Base-by-base conservation (phyloP, 2,329 filamentous ascomycete species). In the Chalaropsis ovoidea region DNA sequence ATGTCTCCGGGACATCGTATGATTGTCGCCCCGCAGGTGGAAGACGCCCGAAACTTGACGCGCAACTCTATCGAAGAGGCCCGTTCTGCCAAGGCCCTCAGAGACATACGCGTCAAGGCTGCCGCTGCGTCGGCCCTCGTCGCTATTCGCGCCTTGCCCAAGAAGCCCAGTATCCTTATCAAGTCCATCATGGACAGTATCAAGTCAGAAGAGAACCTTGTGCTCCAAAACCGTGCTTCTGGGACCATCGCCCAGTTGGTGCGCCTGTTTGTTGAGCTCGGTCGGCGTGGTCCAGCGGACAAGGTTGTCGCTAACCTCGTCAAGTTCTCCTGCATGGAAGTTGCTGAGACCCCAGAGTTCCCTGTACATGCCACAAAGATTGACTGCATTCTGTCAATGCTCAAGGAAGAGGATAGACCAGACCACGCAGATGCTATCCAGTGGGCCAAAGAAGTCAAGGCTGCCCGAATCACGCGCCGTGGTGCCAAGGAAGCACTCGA, bases 101-200 rank as follows among this genome's bases (percentile, higher is more conserved):
- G 92, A 54, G 94, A 99, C 74, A 79, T 91, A 63, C 88, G 94
- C 45, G 88, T 99, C 73, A 87, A 86, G 73, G 90, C 94, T 17
- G 88, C 90, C 6, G 89, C 91, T 22, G 90, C 93, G 11, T 90
- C 89, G 69, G 92, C 92, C 11, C 77, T 97, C 66, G 88, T 99
- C 61, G 88, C 91, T n/a, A 86, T 97, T 77, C 85, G 86, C 67
- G 82, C 88, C 39, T 81, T 96, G 10, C 93, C 95, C 0, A 97
- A 96, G 82, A 97, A 95, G 74, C 91, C 93, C 10, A 91, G 90
- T 68, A 84, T 87, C 19, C 85, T 96, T 13, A 99, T 99, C 77
- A 96, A 96, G 76, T 90, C 86, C 1, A 89, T 99, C 75, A 99
- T 99, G 94, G 94, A 99, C 74, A 97, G 93, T 72, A 84, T 99